Percentiles rank a stretch among this genome's conserved stretches.
Evolutionary conservation across 169 alveolate genomes (phyloP).

Genomic region (Besnoitia besnoiti): DNA sequence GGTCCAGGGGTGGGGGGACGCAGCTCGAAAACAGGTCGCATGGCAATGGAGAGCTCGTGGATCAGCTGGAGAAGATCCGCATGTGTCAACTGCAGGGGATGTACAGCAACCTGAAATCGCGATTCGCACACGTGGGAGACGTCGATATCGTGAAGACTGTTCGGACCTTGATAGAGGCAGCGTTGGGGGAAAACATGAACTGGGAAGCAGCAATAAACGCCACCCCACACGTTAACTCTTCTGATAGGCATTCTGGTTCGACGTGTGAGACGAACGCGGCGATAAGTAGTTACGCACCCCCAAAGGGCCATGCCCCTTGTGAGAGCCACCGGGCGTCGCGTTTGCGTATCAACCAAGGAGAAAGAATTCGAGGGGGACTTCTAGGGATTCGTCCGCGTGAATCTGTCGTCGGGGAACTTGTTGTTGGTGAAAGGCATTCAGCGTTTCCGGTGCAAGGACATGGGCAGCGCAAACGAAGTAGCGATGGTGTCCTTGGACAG

Average conservation of each 20-base stretch:
- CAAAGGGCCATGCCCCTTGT: too few relatives aligned
- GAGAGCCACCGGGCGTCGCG: too few relatives aligned
- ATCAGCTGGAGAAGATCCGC: not conserved
- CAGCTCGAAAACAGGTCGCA: too few relatives aligned
- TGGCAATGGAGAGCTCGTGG: conserved; percentile 7
- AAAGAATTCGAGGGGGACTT: too few relatives aligned
- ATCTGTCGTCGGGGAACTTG: too few relatives aligned
- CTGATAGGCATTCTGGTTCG: not conserved
- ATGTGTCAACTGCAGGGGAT: not conserved
- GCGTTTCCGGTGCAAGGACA: not conserved
- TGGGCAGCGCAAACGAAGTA: not conserved
- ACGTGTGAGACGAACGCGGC: not conserved
- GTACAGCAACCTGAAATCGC: not conserved
- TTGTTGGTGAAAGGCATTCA: too few relatives aligned
- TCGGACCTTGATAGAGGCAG: not conserved
- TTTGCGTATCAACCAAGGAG: too few relatives aligned
- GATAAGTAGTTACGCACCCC: too few relatives aligned
- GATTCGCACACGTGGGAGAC: not conserved
- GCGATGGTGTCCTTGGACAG: not conserved
- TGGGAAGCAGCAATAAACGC: not conserved
- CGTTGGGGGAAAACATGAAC: not conserved
- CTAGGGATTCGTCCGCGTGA: too few relatives aligned
- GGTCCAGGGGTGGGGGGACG: too few relatives aligned
- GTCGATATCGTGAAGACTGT: not conserved
- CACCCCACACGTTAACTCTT: not conserved